Base-by-base conservation (phyloP, 2,329 filamentous ascomycete species). In the Scopulariopsis brevicaulis region DNA sequence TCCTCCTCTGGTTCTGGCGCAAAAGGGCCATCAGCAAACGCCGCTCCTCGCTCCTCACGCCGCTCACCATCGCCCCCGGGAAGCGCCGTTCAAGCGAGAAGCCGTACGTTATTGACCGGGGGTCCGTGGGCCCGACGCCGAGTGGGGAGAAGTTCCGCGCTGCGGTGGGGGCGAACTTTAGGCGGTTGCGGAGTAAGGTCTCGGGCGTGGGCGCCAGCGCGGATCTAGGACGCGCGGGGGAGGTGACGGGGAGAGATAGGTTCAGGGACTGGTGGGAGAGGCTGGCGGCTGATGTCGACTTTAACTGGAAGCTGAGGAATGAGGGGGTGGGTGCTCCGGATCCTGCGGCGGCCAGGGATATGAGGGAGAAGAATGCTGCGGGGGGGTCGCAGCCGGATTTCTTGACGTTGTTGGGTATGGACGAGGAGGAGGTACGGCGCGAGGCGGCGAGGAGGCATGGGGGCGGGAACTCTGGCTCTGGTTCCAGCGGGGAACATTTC, bases 1-100 rank as follows among this genome's bases (percentile, higher is more conserved):
- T 82, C 48, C 60, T 81, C 2, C 62, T 80, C 11, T 83, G 78
- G 79, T 71, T 79, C 61, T 74, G 74, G 71, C 69, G 74, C 54
- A 77, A 77, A 61, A 71, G 72, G 51, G 61, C 66, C 56, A 63
- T 70, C 53, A 69, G 70, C 62, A 74, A 70, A 63, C 73, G 76
- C 43, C 72, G 74, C 58, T 79, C 73, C 65, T 77, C 76, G 0
- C 69, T 79, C 3, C 68, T 80, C 32, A 80, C 78, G 2, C 77
- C 77, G 0, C 66, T 80, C 11, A 75, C 73, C 22, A 62, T 69
- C 1, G 69, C 70, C 1, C 67, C 67, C 46, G 25, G 28, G 37
- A n/a, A 32, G 20, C 57, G 59, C 32, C 34, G 51, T 24, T 34
- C 68, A 40, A 69, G 69, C 61, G 65, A 66, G 32, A 62, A 60